A percentile compares a stretch with the other conserved stretches of the same genome.
Conservation (phyloP, 2,329 filamentous ascomycete genomes). For the Colletotrichum zoysiae region DNA sequence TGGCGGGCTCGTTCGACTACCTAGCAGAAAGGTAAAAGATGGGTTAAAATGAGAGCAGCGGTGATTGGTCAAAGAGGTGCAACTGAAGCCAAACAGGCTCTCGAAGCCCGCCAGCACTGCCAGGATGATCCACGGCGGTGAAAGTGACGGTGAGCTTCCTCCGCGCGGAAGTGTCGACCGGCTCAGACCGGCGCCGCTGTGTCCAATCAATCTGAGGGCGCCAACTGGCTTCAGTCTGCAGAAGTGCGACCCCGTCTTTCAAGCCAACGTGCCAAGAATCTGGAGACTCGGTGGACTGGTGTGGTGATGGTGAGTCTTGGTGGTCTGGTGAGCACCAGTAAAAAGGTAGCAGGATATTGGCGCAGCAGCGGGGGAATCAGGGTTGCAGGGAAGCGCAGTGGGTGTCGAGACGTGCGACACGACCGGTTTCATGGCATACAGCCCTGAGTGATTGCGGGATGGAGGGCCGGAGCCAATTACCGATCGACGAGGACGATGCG, state of each 20-base stretch:
- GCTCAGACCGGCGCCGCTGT: conserved; percentile 16
- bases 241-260: not conserved
- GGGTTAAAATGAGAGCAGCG: conserved; percentile 1
- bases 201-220: conserved; percentile 37
- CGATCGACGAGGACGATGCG: conserved; percentile 19
- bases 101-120: conserved; percentile 9
- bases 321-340: conserved; percentile 12
- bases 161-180: conserved; percentile 8
- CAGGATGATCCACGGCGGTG: conserved; percentile 34
- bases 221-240: conserved; percentile 27
- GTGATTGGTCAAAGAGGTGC: conserved; percentile 20
- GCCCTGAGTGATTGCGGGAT: conserved; percentile 28
- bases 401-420: conserved; percentile 43
- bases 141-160: conserved; percentile 34
- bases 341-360: conserved; percentile 20
- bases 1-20: conserved; percentile 23
- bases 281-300: conserved; percentile 13
- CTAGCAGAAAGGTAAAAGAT: conserved; percentile 30
- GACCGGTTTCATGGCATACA: conserved; percentile 40
- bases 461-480: conserved; percentile 29
- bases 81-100: conserved; percentile 22
- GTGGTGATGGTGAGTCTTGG: conserved; percentile 14
- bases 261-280: conserved; percentile 1
- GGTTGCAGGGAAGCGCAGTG: conserved; percentile 32
- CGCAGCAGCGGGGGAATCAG: conserved; percentile 26